phyloP scores from a whole-genome alignment of 1,284 basidiomycete genomes.

The Boletus semigastroideus region DNA sequence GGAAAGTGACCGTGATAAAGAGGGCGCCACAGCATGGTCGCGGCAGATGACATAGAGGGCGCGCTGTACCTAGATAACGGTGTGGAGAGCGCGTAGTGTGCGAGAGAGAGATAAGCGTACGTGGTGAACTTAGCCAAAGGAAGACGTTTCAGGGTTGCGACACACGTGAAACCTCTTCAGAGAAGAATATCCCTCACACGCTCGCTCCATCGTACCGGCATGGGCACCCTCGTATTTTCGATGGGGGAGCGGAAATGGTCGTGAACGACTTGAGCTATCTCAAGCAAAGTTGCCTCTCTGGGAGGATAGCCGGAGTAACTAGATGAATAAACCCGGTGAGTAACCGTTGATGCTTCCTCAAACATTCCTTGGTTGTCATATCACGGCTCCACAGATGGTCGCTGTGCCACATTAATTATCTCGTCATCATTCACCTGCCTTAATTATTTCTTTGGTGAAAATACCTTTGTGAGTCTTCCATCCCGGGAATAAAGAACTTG shows the following conservation, averaged over 20 bases:
- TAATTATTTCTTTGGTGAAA: not conserved
- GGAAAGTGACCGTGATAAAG: too few species aligned
- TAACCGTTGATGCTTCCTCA: too few species aligned
- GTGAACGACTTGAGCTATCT: conserved; percentile 14
- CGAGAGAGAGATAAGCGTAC: conserved; percentile 5
- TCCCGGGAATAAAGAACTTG: not conserved
- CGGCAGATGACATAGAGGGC: conserved; percentile 8
- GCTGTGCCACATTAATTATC: not conserved
- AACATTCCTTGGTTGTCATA: not conserved
- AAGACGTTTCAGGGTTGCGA: conserved; percentile 5
- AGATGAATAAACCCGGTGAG: too few species aligned
- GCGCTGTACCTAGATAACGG: not conserved
- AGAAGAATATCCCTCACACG: conserved; percentile 18
- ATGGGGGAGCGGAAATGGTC: conserved; percentile 18
- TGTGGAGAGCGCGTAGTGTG: conserved; percentile 5
- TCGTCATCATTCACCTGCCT: not conserved
- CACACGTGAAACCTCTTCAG: not conserved
- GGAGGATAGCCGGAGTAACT: not conserved
- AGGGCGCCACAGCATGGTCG: not conserved
- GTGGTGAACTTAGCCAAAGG: not conserved
- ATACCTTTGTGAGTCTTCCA: not conserved
- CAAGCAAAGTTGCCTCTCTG: conserved; percentile 20
- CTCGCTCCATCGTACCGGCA: conserved; percentile 10
- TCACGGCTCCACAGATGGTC: conserved; percentile 4
- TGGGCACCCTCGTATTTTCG: conserved; percentile 12